A percentile compares a stretch with the other conserved stretches of the same genome.
Evolutionary conservation across 345 rosid genomes (phyloP).

Genomic region (Carallia brachiata): DNA sequence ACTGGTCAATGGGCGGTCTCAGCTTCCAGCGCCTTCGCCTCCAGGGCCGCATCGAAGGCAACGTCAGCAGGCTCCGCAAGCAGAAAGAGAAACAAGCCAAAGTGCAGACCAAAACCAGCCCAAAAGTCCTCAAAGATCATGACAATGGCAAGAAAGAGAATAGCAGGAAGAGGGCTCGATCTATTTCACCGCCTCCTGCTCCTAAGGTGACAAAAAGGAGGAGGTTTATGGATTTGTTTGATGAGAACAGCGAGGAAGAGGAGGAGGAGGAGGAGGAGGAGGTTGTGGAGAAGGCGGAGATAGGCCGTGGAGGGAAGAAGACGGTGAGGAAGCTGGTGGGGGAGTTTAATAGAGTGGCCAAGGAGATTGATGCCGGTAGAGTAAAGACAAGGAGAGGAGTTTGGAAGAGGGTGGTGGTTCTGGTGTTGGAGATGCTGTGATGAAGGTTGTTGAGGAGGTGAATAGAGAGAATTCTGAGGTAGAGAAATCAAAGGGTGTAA

Average conservation of each 20-base stretch:
- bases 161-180: slow-evolving; percentile 24
- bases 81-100: slow-evolving; percentile 39
- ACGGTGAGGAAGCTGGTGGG: slow-evolving; percentile 55
- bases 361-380: background rate
- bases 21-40: slow-evolving; percentile 79
- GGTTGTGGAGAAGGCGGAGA: background rate
- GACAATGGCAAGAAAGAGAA: background rate
- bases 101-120: background rate
- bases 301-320: slow-evolving; percentile 15
- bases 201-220: slow-evolving; percentile 55
- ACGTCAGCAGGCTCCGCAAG: slow-evolving; percentile 46
- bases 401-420: slow-evolving; percentile 1
- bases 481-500: slow-evolving; percentile 13
- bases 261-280: background rate
- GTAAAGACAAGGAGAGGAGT: slow-evolving; percentile 2
- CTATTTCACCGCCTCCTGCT: slow-evolving; percentile 62
- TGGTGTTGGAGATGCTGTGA: slow-evolving; percentile 9
- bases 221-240: slow-evolving; percentile 26
- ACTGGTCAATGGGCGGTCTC: slow-evolving; percentile 98
- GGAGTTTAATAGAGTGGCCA: slow-evolving; percentile 72
- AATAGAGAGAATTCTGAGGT: slow-evolving; percentile 5
- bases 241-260: slow-evolving; percentile 21
- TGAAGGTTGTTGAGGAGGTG: slow-evolving; percentile 30
- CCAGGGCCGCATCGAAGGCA: slow-evolving; percentile 88
- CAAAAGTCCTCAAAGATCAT: background rate